A percentile compares a stretch with the other conserved stretches of the same genome.
These are phyloP conservation scores for Trametes hirsuta DNA, from an alignment of 1,284 basidiomycete genomes.

Conservation along the genomic window DNA sequence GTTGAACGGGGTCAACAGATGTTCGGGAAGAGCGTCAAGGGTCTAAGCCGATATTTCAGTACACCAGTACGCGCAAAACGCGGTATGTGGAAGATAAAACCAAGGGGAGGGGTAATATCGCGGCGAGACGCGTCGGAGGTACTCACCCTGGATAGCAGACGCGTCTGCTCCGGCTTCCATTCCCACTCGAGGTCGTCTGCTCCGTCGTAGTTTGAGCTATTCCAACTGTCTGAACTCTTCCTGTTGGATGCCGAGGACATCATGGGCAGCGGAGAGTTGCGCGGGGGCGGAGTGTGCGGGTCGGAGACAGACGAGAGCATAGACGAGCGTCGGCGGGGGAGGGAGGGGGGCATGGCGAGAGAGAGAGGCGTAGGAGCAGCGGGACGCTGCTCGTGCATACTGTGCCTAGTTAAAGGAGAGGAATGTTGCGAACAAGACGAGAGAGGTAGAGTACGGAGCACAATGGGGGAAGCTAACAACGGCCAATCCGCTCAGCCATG, in stretches of 20 bases:
- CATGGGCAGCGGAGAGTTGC: constrained; percentile 39
- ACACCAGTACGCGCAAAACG: constrained; percentile 6
- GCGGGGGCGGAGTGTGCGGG: constrained; percentile 43
- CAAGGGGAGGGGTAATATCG: constrained; percentile 2
- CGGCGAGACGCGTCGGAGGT: constrained; percentile 12
- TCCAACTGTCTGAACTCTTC: constrained; percentile 81
- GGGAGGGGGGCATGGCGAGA: constrained; percentile 40
- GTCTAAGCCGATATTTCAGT: constrained; percentile 49
- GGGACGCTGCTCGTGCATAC: constrained; percentile 38
- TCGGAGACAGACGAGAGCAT: constrained; percentile 35
- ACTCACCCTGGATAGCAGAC: constrained; percentile 67
- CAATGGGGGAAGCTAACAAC: constrained; percentile 33
- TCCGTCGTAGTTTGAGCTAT: constrained; percentile 68
- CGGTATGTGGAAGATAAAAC: neutral
- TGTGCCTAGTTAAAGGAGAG: constrained; percentile 37
- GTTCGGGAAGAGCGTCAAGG: constrained; percentile 78
- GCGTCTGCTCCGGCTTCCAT: constrained; percentile 74
- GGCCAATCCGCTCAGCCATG: constrained; percentile 19
- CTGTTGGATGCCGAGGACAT: constrained; percentile 56
- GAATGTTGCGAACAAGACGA: constrained; percentile 30
- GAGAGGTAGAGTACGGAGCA: constrained; percentile 34
- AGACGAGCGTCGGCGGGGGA: constrained; percentile 37
- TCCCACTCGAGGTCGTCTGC: constrained; percentile 66
- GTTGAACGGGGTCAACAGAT: constrained; percentile 80
- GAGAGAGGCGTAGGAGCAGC: constrained; percentile 39